These are phyloP conservation scores for Penicillium verhagenii DNA, from an alignment of 495 filamentous ascomycete species.

Conservation along the genomic window DNA sequence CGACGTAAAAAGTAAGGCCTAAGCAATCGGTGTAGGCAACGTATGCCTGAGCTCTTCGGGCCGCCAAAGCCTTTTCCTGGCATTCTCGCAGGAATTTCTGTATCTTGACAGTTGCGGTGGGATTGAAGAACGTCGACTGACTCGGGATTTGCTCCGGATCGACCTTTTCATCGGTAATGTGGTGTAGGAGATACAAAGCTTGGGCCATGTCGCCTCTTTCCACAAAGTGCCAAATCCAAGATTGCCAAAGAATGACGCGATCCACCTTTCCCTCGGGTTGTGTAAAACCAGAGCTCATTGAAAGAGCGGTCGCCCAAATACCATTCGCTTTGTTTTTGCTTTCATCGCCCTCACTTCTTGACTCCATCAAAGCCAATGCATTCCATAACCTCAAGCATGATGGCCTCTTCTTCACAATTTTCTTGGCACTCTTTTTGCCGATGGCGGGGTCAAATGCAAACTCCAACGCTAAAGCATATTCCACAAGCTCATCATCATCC, in stretches of 20 bases:
- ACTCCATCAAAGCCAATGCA: constrained; percentile 73
- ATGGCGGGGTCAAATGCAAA: constrained; percentile 54
- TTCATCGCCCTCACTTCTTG: constrained; percentile 53
- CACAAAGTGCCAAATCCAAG: constrained; percentile 60
- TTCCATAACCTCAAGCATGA: constrained; percentile 72
- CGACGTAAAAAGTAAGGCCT: constrained; percentile 64
- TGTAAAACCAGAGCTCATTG: constrained; percentile 49
- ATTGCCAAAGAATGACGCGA: constrained; percentile 60
- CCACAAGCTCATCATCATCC: constrained; percentile 55
- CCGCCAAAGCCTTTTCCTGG: constrained; percentile 56
- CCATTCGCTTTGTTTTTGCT: constrained; percentile 55
- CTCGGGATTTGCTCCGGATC: constrained; percentile 16
- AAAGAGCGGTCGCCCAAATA: constrained; percentile 65
- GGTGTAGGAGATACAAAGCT: constrained; percentile 49
- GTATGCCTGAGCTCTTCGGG: constrained; percentile 41
- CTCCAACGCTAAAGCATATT: constrained; percentile 71
- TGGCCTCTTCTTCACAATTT: constrained; percentile 63
- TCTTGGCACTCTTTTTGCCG: constrained; percentile 72
- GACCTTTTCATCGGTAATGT: constrained; percentile 34
- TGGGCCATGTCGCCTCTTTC: constrained; percentile 31
- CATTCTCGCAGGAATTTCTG: constrained; percentile 54
- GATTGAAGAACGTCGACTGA: constrained; percentile 15
- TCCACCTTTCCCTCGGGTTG: constrained; percentile 34
- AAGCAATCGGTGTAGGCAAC: constrained; percentile 58
- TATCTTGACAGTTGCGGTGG: constrained; percentile 53